These are phyloP conservation scores for Alternaria arborescens DNA, from an alignment of 2,329 filamentous ascomycete genomes.

Conservation along the genomic window DNA sequence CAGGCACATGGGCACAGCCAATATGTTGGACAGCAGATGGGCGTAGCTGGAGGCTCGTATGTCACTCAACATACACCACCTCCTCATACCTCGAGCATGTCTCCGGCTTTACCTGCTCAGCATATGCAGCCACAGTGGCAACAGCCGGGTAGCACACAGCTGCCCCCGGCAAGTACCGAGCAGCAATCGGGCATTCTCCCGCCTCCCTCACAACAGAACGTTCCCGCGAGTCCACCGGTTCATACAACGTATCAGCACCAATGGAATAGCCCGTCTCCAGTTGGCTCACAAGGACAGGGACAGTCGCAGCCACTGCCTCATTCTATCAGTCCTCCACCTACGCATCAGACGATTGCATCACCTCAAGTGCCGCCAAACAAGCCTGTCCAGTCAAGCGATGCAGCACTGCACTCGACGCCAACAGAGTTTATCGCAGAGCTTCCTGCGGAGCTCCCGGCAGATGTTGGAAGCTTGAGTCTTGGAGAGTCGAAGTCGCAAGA, in stretches of 20 bases:
- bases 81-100: constrained; percentile 19
- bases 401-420: constrained; percentile 6
- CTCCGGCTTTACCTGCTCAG: constrained; percentile 20
- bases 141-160: constrained; percentile 7
- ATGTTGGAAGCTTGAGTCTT: constrained; percentile 39
- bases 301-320: constrained; percentile 19
- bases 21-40: constrained; percentile 36
- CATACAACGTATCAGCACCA: constrained; percentile 36
- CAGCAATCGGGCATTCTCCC: constrained; percentile 19
- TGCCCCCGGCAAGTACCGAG: constrained; percentile 7
- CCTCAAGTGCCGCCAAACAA: constrained; percentile 19
- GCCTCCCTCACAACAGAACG: constrained; percentile 23
- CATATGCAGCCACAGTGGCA: constrained; percentile 20
- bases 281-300: constrained; percentile 4
- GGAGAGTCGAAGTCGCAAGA: constrained; percentile 24
- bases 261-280: constrained; percentile 33
- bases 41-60: constrained; percentile 31
- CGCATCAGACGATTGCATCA: constrained; percentile 20
- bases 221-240: constrained; percentile 17
- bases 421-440: constrained; percentile 47
- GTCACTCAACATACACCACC: constrained; percentile 16
- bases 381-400: constrained; percentile 14
- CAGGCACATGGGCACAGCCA: constrained; percentile 20
- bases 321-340: constrained; percentile 31
- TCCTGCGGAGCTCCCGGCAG: constrained; percentile 47